phyloP scores from a whole-genome alignment of 1,284 basidiomycete species.

The Apiotrichum porosum region DNA sequence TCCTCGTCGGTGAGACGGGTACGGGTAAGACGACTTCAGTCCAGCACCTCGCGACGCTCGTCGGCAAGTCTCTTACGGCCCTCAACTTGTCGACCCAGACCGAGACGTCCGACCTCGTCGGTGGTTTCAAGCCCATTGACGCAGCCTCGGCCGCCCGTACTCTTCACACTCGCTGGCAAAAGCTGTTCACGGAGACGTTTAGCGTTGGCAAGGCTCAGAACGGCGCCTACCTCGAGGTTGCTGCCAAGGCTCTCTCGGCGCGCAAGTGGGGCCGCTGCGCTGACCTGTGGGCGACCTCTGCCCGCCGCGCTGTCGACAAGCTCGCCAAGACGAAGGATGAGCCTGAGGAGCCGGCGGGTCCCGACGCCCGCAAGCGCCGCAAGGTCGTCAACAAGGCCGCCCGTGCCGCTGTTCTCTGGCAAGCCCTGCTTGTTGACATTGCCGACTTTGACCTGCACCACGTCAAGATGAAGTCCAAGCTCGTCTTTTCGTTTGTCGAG shows the following conservation, averaged over 20 bases:
- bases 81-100: slow-evolving; percentile 97
- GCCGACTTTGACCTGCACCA: slow-evolving; percentile 80
- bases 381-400: slow-evolving; percentile 56
- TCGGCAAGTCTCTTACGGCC: slow-evolving; percentile 73
- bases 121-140: slow-evolving; percentile 94
- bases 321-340: slow-evolving; percentile 53
- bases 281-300: slow-evolving; percentile 62
- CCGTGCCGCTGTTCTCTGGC: slow-evolving; percentile 58
- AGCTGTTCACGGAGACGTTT: slow-evolving; percentile 83
- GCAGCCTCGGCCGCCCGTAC: slow-evolving; percentile 69
- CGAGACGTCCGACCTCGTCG: slow-evolving; percentile 88
- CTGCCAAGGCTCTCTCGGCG: slow-evolving; percentile 74
- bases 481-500: slow-evolving; percentile 92
- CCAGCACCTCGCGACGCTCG: slow-evolving; percentile 77
- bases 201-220: slow-evolving; percentile 74
- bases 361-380: slow-evolving; percentile 63
- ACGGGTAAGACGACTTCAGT: slow-evolving; percentile 96
- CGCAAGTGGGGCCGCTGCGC: slow-evolving; percentile 82
- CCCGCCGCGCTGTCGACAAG: slow-evolving; percentile 50
- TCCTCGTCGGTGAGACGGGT: slow-evolving; percentile 96
- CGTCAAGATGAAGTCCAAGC: slow-evolving; percentile 75
- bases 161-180: slow-evolving; percentile 72
- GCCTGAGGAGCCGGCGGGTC: slow-evolving; percentile 20
- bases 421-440: slow-evolving; percentile 65
- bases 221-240: slow-evolving; percentile 75